These are phyloP conservation scores for Musa schizocarpa DNA, from an alignment of 176 grass and related monocot species.

Conservation along the genomic window DNA sequence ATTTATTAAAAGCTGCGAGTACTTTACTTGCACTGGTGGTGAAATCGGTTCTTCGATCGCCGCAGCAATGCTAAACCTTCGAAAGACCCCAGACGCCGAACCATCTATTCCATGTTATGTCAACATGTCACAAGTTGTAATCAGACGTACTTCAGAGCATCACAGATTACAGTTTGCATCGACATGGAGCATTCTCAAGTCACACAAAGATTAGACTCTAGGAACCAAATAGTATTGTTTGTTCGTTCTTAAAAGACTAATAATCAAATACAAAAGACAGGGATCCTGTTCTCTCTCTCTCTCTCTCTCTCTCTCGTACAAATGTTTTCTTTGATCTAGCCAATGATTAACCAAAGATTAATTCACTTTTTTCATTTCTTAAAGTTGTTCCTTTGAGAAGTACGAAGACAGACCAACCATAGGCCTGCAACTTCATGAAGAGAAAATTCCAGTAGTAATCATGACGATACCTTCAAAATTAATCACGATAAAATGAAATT, in stretches of 20 bases:
- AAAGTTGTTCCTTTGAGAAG: too few species aligned
- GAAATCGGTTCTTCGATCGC: conserved; percentile 50
- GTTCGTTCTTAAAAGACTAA: neutral
- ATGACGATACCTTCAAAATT: too few species aligned
- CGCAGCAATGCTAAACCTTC: conserved; percentile 36
- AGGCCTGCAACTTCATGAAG: too few species aligned
- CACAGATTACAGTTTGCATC: neutral
- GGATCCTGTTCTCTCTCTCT: too few species aligned
- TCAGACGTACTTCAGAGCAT: too few species aligned
- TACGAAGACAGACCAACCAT: too few species aligned
- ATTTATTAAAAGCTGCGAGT: conserved; percentile 77
- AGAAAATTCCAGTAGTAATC: too few species aligned
- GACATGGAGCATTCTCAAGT: neutral
- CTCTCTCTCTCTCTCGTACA: too few species aligned
- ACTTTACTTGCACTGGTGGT: conserved; percentile 60
- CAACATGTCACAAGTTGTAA: neutral
- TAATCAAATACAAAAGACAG: neutral
- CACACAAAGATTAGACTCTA: neutral
- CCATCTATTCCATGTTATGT: conserved; percentile 38
- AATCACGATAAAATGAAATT: too few species aligned
- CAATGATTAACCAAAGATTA: too few species aligned
- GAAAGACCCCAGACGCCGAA: conserved; percentile 29
- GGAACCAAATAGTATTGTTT: neutral
- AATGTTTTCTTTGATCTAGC: too few species aligned
- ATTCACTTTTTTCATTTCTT: too few species aligned